Evolutionary conservation across 2,329 filamentous ascomycete species (phyloP), one percentile per base, ranked within the genome.

Genomic region (Pezicula rhizophila): DNA sequence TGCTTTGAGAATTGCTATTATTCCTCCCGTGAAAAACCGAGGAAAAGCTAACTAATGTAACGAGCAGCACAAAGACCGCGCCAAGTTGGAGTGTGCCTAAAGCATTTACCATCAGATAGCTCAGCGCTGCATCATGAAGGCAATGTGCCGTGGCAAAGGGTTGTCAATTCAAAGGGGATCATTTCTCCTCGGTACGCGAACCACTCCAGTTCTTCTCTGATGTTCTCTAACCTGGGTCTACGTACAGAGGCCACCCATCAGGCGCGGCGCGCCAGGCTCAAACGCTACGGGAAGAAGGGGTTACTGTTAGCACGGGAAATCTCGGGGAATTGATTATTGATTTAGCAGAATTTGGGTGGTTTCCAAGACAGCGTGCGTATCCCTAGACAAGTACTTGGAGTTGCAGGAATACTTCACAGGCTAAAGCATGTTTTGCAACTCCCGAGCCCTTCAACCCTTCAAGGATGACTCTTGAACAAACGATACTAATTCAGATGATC

Each of bases 111-210:
- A 1, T 53, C 60, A 11, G 74, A 79, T 49, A 60, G 71, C 0
- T 65, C 70, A 0, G 56, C 64, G 48, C 74, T 68, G 49, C 95
- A 85, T 70, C 85, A 96, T 66, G 74, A 78, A 51, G 74, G 72
- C 20, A 96, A 85, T 56, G 92, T 97, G 3, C 92, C 92, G 0
- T 97, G 92, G 92, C 92, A 97, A 72, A 76, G 93, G 50, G 88
- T 97, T 51, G 86, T 97, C 64, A 96, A 92, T 66, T 73, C 88
- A 12, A 92, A 87, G 68, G 91, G 92, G 18, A 74, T 81, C 51
- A 95, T 97, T 57, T 95, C 90, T 40, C 87, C 87, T 7, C 80
- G 91, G 89, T 92, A 62, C 57, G 26, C 34, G n/a, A 3, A n/a
- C 38, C 12, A 12, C 20, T 34, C 41, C 35, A 28, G 15, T 15